Conservation (phyloP, 345 rosid genomes). For the Aurinia saxatilis region DNA sequence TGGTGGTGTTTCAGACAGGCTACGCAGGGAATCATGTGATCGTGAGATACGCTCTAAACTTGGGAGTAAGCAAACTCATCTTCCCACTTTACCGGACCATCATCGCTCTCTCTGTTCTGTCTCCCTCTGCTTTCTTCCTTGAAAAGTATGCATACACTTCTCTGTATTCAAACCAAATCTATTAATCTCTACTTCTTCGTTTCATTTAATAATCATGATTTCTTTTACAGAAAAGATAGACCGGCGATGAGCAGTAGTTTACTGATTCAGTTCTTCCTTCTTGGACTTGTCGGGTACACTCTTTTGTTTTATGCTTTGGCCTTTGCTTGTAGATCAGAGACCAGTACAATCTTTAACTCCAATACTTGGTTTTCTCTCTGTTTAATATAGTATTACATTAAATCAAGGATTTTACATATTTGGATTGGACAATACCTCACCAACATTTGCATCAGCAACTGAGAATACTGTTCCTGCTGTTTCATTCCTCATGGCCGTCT, state of each 20-base stretch:
- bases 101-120: conserved; percentile 48
- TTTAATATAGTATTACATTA: conserved; percentile 32
- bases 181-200: not conserved
- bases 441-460: conserved; percentile 62
- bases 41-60: conserved; percentile 54
- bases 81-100: conserved; percentile 63
- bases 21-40: conserved; percentile 62
- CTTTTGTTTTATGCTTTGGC: not conserved
- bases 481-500: conserved; percentile 54
- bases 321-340: not conserved
- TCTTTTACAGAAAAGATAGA: conserved; percentile 41
- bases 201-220: not conserved
- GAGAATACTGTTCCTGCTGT: conserved; percentile 69
- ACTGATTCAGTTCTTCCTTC: conserved; percentile 53
- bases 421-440: conserved; percentile 60
- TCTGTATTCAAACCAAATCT: not conserved
- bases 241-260: conserved; percentile 33
- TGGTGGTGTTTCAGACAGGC: conserved; percentile 54
- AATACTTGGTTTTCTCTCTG: no score
- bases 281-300: conserved; percentile 56
- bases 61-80: conserved; percentile 71
- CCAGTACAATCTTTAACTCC: not conserved
- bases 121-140: conserved; percentile 54
- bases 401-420: conserved; percentile 62
- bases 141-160: conserved; percentile 43